A percentile compares a stretch with the other conserved stretches of the same genome.
Conservation (phyloP, 305 asterid species). For the Fraxinus angustifolia region DNA sequence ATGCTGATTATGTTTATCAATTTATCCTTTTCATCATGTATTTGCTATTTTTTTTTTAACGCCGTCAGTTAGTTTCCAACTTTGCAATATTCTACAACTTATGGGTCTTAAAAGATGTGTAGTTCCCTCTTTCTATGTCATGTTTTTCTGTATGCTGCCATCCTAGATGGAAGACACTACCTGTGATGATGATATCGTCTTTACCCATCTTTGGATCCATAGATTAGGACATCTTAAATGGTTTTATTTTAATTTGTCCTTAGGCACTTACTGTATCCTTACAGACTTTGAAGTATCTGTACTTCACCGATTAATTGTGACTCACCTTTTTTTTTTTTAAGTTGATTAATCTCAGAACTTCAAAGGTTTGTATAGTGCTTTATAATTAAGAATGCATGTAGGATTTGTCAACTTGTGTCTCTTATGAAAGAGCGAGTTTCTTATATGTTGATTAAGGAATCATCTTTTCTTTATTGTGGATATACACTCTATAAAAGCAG, state of each 20-base stretch:
- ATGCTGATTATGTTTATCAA: neutral
- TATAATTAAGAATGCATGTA: conserved; percentile 5
- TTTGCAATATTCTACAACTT: neutral
- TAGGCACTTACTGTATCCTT: neutral
- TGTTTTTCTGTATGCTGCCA: conserved; percentile 20
- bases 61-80: conserved; percentile 13
- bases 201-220: conserved; percentile 12
- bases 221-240: neutral
- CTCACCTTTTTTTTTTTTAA: neutral
- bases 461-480: neutral
- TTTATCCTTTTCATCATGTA: conserved; percentile 1
- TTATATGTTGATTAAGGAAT: neutral
- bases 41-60: conserved; percentile 4
- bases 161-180: conserved; percentile 15
- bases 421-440: conserved; percentile 2
- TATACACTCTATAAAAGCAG: neutral
- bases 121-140: conserved; percentile 10
- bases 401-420: conserved; percentile 1
- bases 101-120: conserved; percentile 5
- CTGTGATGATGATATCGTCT: conserved; percentile 16
- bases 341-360: conserved; percentile 1
- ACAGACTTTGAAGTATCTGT: conserved; percentile 1
- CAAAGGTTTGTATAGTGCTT: conserved; percentile 3
- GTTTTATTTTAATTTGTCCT: neutral
- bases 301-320: neutral